Evolutionary conservation across 306 rosid species (phyloP).

Genomic region (Cicer cuneatum): DNA sequence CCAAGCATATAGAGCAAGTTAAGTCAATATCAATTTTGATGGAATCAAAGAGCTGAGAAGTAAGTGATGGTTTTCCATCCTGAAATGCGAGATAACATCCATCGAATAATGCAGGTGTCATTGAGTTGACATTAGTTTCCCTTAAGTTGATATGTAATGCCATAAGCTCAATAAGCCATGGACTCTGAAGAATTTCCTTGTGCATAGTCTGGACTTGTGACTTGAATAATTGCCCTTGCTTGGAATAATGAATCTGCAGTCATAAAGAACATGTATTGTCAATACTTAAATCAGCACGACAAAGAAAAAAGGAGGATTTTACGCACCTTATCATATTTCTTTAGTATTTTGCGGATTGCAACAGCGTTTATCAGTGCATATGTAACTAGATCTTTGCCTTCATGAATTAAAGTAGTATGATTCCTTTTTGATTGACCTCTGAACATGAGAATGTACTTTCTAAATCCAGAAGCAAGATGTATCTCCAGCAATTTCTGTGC

Average conservation of each 20-base stretch:
- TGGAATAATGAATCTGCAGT: constrained; percentile 87
- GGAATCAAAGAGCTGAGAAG: constrained; percentile 76
- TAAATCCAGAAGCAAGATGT: constrained; percentile 84
- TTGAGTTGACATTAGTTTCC: constrained; percentile 53
- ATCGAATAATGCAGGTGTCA: constrained; percentile 56
- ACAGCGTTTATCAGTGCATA: constrained; percentile 83
- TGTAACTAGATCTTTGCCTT: constrained; percentile 81
- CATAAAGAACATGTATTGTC: constrained; percentile 22
- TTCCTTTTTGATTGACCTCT: constrained; percentile 54
- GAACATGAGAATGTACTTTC: constrained; percentile 71
- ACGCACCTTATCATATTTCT: constrained; percentile 90
- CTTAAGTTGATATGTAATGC: constrained; percentile 83
- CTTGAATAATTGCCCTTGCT: constrained; percentile 90
- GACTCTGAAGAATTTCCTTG: constrained; percentile 91
- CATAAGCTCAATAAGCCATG: constrained; percentile 90
- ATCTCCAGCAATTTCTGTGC: constrained; percentile 75
- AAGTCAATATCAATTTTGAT: constrained; percentile 75
- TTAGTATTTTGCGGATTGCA: constrained; percentile 82
- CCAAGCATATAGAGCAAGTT: constrained; percentile 95
- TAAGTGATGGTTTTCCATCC: constrained; percentile 81
- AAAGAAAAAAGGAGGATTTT: constrained; percentile 3
- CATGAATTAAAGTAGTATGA: constrained; percentile 59
- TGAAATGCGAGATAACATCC: constrained; percentile 63
- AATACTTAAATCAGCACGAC: constrained; percentile 10
- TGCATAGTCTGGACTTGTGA: constrained; percentile 85